Evolutionary conservation across 2,329 filamentous ascomycete species (phyloP), one percentile per base, ranked within the genome.

Genomic region (Fusarium lyarnte): DNA sequence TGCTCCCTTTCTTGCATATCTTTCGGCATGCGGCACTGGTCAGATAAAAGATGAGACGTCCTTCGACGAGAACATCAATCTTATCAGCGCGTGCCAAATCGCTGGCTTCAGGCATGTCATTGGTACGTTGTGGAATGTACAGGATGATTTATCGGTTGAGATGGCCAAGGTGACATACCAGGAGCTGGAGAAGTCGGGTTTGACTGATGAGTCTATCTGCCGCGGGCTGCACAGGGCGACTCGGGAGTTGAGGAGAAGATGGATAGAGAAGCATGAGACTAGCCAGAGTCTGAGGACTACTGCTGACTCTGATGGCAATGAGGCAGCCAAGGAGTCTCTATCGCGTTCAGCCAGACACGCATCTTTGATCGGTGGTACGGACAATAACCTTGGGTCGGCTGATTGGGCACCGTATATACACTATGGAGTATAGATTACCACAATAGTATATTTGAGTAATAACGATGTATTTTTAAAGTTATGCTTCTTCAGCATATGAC

Each of bases 401-500:
- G 41, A 60, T 19, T 60, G 47, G 58, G 58, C 58, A 2, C 49
- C 58, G 1, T 60, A 57, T 6, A 14, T 60, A 57, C 58, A 60
- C 29, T 60, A 60, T 25, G 47, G 58, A 1, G 49, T 60, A 5
- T 60, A 55, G 6, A 23, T 25, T 4, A 25, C 25, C 25, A 25
- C 5, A 4, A 25, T 4, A 25, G 4, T 25, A 25, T 5, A 25
- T 4, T 25, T 25, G 25, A 25, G 25, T 25, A 25, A 25, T 25
- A n/a, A n/a, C n/a, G n/a, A n/a, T n/a, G 25, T 25, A 25, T 25
- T 25, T 25, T 25, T 25, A 25, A 25, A 25, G 25, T 25, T 25
- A 25, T 25, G 5, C 25, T 25, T 25, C 4, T 25, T 25, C 25
- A 25, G 5, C 5, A 4, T 25, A 25, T 25, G 25, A 25, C 25